Conservation (phyloP, 345 rosid genomes). For the Aquilaria yunnanensis region DNA sequence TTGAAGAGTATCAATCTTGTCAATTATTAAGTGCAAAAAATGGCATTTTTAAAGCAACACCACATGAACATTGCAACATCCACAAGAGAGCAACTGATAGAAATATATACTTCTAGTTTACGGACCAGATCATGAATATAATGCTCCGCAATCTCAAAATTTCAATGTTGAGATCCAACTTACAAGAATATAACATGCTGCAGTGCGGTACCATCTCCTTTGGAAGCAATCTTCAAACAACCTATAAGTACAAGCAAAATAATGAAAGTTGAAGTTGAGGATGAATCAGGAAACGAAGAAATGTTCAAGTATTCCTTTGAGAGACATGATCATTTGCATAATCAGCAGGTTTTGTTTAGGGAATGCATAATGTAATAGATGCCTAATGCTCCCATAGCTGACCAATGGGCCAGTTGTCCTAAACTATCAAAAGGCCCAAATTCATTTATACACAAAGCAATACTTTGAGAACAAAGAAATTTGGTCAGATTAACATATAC, state of each 20-base stretch:
- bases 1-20: too few species aligned
- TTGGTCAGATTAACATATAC: too few species aligned
- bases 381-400: background rate
- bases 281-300: background rate
- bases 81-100: too few species aligned
- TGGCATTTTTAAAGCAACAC: too few species aligned
- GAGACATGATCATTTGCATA: background rate
- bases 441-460: too few species aligned
- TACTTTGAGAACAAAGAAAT: too few species aligned
- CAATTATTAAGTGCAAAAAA: too few species aligned
- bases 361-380: slow-evolving; percentile 2
- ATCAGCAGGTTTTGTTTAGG: background rate
- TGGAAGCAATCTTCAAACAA: slow-evolving; percentile 99
- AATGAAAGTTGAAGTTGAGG: background rate
- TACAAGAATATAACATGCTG: slow-evolving; percentile 99
- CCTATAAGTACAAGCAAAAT: slow-evolving; percentile 35
- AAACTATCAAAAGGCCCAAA: too few species aligned
- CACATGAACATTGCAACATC: too few species aligned
- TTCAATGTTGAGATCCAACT: slow-evolving; percentile 24
- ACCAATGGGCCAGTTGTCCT: too few species aligned
- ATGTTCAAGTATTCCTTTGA: background rate
- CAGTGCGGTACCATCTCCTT: slow-evolving; percentile 96
- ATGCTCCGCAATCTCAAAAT: background rate
- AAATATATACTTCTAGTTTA: too few species aligned
- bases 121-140: too few species aligned